Evolutionary conservation across 495 filamentous ascomycete genomes (phyloP), one percentile per base, ranked within the genome.

Genomic region (Sordaria brevicollis): DNA sequence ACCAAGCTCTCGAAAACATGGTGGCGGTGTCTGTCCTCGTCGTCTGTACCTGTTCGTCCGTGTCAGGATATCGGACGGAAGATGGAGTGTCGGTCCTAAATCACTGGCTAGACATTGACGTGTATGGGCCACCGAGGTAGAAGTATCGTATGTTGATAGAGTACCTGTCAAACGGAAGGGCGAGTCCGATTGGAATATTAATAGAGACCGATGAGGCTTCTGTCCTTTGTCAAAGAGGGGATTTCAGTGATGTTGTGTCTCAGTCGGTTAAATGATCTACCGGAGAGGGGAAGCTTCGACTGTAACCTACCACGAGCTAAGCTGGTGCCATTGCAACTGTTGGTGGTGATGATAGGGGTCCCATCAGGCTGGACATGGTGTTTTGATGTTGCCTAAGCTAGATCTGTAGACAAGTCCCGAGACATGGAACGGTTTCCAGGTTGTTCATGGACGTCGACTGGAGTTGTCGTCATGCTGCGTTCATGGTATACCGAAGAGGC

Each of bases 1-100:
- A 67, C 65, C 79, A 81, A 19, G 71, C 70, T 36, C 75, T 76
- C 68, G 78, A 67, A 15, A 75, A 76, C 79, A 80, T 80, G 41
- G 67, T 77, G 70, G 17, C 17, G 21, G 21, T 57, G 49, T 57
- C 21, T 49, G 41, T 49, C 19, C 41, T 5, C 17, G 49, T 57
- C 29, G 11, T 15, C 49, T 57, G 49, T 21, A 57, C 49, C 38
- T 11, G 5, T 34, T 66, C 19, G 65, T 33, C 65, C 19, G 65
- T 36, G 31, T 33, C n/a, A 7, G 65, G 65, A 29, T 33, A 5
- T 33, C 2, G 62, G 25, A 34, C 33, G 25, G 21, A 29, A 13
- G n/a, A 66, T 35, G 65, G 25, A 66, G 10, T 13, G 21, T 6
- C 19, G 7, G 43, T 57, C 19, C 21, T 21, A 57, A 25, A 54